These are phyloP conservation scores for Calycina herbarum DNA, from an alignment of 2,329 filamentous ascomycete genomes.

Conservation along the genomic window DNA sequence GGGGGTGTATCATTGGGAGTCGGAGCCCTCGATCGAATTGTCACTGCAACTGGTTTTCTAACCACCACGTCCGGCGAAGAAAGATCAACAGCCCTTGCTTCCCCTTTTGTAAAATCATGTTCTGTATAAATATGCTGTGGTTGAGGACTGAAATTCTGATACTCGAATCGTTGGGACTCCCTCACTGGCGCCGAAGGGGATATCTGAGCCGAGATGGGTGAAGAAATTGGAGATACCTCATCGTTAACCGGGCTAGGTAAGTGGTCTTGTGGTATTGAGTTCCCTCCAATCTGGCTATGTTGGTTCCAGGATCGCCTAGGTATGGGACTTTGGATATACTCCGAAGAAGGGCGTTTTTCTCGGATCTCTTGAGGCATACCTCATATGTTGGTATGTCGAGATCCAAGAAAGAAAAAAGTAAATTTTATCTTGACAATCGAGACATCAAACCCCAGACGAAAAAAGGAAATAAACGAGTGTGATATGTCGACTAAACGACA, in stretches of 20 bases:
- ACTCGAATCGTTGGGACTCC: neutral
- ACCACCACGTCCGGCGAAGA: neutral
- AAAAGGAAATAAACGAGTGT: conserved; percentile 1
- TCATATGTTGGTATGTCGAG: neutral
- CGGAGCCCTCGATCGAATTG: conserved; percentile 1
- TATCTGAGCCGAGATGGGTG: neutral
- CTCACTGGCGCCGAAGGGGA: neutral
- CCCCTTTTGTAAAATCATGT: neutral
- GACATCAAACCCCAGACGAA: neutral
- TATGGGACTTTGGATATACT: neutral
- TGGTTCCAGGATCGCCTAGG: neutral
- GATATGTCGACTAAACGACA: neutral
- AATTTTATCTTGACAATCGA: neutral
- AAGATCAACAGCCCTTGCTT: conserved; percentile 4
- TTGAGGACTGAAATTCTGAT: neutral
- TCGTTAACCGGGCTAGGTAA: conserved; percentile 1
- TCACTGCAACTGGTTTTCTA: conserved; percentile 10
- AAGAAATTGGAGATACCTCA: conserved; percentile 8
- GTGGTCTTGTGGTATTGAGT: neutral
- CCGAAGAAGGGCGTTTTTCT: neutral
- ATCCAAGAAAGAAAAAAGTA: neutral
- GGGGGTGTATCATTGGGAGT: neutral
- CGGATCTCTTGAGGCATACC: conserved; percentile 6
- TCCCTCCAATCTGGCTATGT: neutral
- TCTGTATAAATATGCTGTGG: conserved; percentile 6